Evolutionary conservation across 75 land plant species (phyloP), one percentile per base, ranked within the genome.

Genomic region (Sequoia sempervirens): DNA sequence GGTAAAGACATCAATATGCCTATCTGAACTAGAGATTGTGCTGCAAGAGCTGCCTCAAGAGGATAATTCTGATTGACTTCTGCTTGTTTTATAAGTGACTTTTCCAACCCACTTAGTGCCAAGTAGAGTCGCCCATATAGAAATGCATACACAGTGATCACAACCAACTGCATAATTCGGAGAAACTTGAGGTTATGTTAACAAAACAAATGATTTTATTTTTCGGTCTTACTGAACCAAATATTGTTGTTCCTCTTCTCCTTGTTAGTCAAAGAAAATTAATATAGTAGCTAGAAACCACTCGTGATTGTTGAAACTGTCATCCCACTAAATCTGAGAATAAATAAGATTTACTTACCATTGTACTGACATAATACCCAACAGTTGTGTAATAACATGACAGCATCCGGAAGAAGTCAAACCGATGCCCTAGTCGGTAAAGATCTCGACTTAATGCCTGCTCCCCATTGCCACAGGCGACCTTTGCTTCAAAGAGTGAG

Each of bases 401-500:
- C 28, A 97, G 84, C 99, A 97, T 97, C 14, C 98, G 90, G 90
- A 96, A 97, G 83, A 97, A 91, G 83, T 97, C 99, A 84, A 97
- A 97, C 12, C 99, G 93, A 79, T 96, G 99, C 2, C 98, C 99
- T 83, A 97, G 89, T 28, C 99, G 91, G 86, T 97, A 97, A 18
- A 97, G 86, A 84, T 97, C 99, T 81, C 99, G 92, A 83, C 99
- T 97, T 15, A 97, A 84, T 82, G 90, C 87, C 88, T 97, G 99
- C 82, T 97, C 99, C 37, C 99, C 99, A 88, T 97, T 97, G 2
- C 99, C 98, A 90, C 93, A 90, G 32, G 99, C 96, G 38, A 97
- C 93, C 83, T 97, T 97, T 83, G 99, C 98, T 90, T 97, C 99
- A 89, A 96, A 97, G 40, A 93, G 86, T 23, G 99, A 94, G 9